Evolutionary conservation across 1,284 basidiomycete species (phyloP), one percentile per base, ranked within the genome.

Genomic region (Pisolithus thermaeus): DNA sequence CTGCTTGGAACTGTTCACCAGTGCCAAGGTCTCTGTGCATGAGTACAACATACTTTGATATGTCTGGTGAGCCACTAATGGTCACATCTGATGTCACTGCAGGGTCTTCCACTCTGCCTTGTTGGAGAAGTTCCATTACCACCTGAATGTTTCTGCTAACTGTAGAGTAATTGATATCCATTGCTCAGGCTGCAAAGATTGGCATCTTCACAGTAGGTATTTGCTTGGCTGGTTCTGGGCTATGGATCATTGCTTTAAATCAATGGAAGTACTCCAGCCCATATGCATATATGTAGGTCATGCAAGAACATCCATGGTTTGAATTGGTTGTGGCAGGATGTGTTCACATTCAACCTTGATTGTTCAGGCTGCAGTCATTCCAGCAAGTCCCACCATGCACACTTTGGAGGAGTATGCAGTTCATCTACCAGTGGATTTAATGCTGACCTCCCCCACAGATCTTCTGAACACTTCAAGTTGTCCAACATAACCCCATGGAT

Each of bases 251-350:
- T 53, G 0, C 65, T 52, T 2, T 57, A 35, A 66, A 67, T 23
- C 57, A 18, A 1, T 18, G 16, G 28, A 70, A 66, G 37, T 59
- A 63, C 5, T 39, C 27, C 0, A 70, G 66, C 0, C 67, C 65
- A 47, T 62, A 47, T 0, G 52, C 9, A n/a, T 62, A 12, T n/a
- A n/a, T n/a, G n/a, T 0, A 72, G 57, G 35, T 62, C 60, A 1
- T 47, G 7, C 6, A 53, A 46, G 27, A 70, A 66, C 4, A 51
- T 51, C 59, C 64, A 72, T 0, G 55, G 38, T 36, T 63, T 60
- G 48, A 63, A 70, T 0, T 53, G 56, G 4, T 63, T 56, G 7
- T 56, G 58, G 2, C 54, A 54, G 0, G 56, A 58, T 3, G 69
- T 46, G 1, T 46, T n/a, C 20, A 8, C 16, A 18, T 39, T 30